phyloP scores from a whole-genome alignment of 169 alveolate genomes.

The Plasmodium gaboni region DNA sequence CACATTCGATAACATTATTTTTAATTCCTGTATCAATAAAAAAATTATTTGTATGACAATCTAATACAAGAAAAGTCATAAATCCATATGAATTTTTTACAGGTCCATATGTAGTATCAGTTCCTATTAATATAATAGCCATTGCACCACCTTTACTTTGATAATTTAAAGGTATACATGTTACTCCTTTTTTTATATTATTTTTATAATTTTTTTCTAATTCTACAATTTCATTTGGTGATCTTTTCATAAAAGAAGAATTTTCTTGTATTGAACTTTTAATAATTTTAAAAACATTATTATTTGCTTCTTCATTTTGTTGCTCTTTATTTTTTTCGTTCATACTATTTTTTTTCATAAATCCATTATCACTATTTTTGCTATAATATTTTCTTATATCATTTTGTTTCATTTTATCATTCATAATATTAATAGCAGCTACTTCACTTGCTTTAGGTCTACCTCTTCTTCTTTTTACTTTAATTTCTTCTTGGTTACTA shows the following conservation, averaged over 20 bases:
- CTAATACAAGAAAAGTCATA: constrained; percentile 77
- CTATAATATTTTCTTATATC: constrained; percentile 70
- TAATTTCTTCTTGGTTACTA: constrained; percentile 54
- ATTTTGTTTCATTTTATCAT: constrained; percentile 52
- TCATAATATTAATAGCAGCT: constrained; percentile 26
- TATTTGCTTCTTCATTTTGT: constrained; percentile 46
- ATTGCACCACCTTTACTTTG: constrained; percentile 77
- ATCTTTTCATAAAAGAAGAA: constrained; percentile 52
- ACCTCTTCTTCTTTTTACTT: constrained; percentile 73
- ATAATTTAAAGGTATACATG: constrained; percentile 77
- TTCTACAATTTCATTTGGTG: constrained; percentile 70
- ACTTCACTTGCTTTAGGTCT: constrained; percentile 72
- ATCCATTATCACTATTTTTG: constrained; percentile 45
- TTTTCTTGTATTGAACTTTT: constrained; percentile 52
- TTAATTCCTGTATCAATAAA: constrained; percentile 75
- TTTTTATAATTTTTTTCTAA: constrained; percentile 72
- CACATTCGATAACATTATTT: constrained; percentile 74
- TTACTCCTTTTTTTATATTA: constrained; percentile 74
- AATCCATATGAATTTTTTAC: constrained; percentile 72
- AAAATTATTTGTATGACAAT: constrained; percentile 61
- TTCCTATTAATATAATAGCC: constrained; percentile 72
- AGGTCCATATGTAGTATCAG: constrained; percentile 74
- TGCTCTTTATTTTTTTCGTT: constrained; percentile 37
- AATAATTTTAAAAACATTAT: constrained; percentile 57
- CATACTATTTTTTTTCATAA: constrained; percentile 23